Base-by-base conservation (phyloP, 2,329 filamentous ascomycete genomes). In the Onygena corvina region DNA sequence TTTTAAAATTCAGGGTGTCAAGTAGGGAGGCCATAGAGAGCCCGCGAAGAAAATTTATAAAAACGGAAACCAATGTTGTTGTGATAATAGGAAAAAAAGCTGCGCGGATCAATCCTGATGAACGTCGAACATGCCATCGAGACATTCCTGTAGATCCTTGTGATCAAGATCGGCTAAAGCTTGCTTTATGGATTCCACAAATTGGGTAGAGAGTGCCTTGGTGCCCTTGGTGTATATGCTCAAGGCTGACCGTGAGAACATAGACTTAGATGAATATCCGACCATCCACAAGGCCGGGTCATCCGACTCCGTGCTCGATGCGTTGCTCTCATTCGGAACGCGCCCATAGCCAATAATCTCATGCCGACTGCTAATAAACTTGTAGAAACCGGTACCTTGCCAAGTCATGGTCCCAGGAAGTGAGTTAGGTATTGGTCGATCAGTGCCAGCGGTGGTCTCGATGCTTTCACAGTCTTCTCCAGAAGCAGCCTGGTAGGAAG, bases 321-420 rank as follows among this genome's bases (percentile, higher is more conserved):
- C 21, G 12, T 23, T 12, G 16, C 38, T 8, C 38, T 42, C 4
- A 16, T 2, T 12, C 8, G 38, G 38, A 27, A 42, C 3, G 8
- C 16, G n/a, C 11, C 23, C 38, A 27, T 42, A 42, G 12, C 38
- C 38, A 20, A 42, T 14, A 42, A 42, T 16, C 21, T 42, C 38
- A 20, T 23, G 27, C 9, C 38, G 38, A 23, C 27, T 42, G 38
- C 12, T 42, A 14, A 42, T n/a, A 27, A 42, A 42, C 38, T 42
- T 42, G 38, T 12, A 12, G 21, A 42, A 42, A n/a, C 38, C 38
- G 38, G 38, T 42, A 21, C 38, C 38, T 42, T n/a, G 38, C 38
- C 38, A 42, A 42, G 38, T 42, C 4, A 42, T 25, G 8, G 21
- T 25, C 6, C 38, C 38, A 7, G 38, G 38, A 3, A 27, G 38